phyloP scores from a whole-genome alignment of 805 yeast species.

The Torulaspora delbrueckii region DNA sequence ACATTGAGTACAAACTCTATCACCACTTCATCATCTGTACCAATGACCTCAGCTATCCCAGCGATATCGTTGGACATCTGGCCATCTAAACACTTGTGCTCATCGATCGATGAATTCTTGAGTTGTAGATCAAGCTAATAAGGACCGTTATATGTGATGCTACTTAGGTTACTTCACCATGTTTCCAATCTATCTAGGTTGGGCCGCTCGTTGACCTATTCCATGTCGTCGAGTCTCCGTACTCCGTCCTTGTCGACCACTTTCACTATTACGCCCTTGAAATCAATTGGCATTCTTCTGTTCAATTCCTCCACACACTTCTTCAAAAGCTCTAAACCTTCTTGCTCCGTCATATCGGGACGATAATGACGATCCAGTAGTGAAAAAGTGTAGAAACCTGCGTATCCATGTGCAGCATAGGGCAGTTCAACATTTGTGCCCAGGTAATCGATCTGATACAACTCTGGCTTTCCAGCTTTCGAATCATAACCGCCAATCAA shows the following conservation, averaged over 20 bases:
- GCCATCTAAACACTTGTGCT: neutral
- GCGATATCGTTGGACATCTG: conserved; percentile 9
- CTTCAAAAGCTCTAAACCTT: conserved; percentile 71
- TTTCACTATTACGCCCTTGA: conserved; percentile 76
- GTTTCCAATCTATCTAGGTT: conserved; percentile 1
- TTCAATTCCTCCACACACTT: conserved; percentile 73
- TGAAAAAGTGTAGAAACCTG: conserved; percentile 92
- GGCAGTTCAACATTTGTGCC: conserved; percentile 91
- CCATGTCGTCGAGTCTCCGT: conserved; percentile 38
- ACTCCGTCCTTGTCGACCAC: conserved; percentile 61
- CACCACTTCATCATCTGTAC: conserved; percentile 41
- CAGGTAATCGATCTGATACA: conserved; percentile 88
- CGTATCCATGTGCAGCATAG: conserved; percentile 97
- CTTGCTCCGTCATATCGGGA: conserved; percentile 65
- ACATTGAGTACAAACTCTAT: conserved; percentile 46
- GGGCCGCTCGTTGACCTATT: neutral
- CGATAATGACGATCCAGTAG: conserved; percentile 86
- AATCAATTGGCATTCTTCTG: conserved; percentile 72
- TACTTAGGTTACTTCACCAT: neutral
- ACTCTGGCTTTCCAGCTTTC: conserved; percentile 52
- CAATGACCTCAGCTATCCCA: conserved; percentile 27
- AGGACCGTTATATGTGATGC: conserved; percentile 6
- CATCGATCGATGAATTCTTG: neutral
- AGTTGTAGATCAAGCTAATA: neutral
- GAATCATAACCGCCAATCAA: conserved; percentile 78